These are phyloP conservation scores for Termitomyces sp. DNA, from an alignment of 768 basidiomycete genomes.

Conservation along the genomic window DNA sequence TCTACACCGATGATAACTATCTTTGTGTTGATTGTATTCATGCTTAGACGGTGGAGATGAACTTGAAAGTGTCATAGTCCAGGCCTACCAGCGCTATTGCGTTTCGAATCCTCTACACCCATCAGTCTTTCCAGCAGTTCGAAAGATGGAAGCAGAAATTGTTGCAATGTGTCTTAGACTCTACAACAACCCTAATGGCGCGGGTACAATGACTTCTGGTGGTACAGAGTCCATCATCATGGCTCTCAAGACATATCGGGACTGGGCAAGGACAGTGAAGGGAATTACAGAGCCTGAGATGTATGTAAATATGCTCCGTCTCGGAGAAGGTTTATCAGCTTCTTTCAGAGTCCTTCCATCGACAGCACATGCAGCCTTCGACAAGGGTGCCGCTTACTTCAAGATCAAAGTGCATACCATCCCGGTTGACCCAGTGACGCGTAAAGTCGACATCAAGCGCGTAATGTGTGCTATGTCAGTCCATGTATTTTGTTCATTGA, in stretches of 20 bases:
- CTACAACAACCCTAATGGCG: constrained; percentile 81
- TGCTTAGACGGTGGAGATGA: constrained; percentile 76
- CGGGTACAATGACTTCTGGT: constrained; percentile 91
- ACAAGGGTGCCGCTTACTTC: constrained; percentile 88
- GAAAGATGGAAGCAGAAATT: constrained; percentile 97
- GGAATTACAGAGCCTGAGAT: constrained; percentile 92
- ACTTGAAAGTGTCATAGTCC: constrained; percentile 68
- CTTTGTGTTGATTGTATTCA: background rate
- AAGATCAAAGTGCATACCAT: constrained; percentile 86
- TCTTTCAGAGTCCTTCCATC: constrained; percentile 66
- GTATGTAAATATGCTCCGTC: constrained; percentile 37
- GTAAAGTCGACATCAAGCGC: constrained; percentile 70
- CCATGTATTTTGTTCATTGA: background rate
- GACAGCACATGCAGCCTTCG: constrained; percentile 91
- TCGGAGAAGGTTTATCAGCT: background rate
- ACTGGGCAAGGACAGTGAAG: constrained; percentile 83
- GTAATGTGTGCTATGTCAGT: constrained; percentile 87
- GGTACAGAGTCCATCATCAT: constrained; percentile 97
- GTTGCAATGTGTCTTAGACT: constrained; percentile 83
- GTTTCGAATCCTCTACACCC: constrained; percentile 91
- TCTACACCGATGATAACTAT: background rate
- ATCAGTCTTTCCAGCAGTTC: constrained; percentile 85
- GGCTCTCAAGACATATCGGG: constrained; percentile 91
- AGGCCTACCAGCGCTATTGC: constrained; percentile 78
- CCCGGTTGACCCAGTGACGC: constrained; percentile 72